phyloP scores from a whole-genome alignment of 768 basidiomycete genomes.

The Rhizopogon roseolus region DNA sequence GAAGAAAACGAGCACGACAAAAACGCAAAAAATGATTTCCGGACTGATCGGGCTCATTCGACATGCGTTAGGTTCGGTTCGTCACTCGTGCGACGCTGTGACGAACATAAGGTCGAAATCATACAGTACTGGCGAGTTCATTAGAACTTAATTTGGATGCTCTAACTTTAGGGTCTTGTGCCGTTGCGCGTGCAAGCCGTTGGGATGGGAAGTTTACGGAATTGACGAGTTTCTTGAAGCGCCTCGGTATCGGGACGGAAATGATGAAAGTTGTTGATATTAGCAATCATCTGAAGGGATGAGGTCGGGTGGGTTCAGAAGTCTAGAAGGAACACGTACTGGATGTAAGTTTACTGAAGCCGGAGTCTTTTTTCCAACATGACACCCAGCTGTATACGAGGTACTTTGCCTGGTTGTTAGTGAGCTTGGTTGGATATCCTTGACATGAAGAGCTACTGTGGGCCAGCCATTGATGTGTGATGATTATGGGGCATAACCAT shows the following conservation, averaged over 20 bases:
- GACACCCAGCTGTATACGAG: slow-evolving; percentile 67
- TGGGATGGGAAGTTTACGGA: slow-evolving; percentile 87
- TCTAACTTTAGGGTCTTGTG: slow-evolving; percentile 82
- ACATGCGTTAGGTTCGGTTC: too few relatives aligned
- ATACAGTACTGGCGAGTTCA: too few relatives aligned
- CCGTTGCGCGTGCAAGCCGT: slow-evolving; percentile 42
- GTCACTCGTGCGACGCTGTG: too few relatives aligned
- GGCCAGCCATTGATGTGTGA: too few relatives aligned
- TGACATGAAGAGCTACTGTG: slow-evolving; percentile 3
- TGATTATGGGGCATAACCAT: too few relatives aligned
- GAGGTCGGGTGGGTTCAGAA: not conserved
- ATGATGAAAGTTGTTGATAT: slow-evolving; percentile 91
- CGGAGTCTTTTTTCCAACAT: slow-evolving; percentile 56
- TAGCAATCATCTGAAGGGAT: slow-evolving; percentile 54
- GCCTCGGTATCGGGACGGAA: slow-evolving; percentile 83
- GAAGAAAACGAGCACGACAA: too few relatives aligned
- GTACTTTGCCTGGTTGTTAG: slow-evolving; percentile 42
- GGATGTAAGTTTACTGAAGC: slow-evolving; percentile 33
- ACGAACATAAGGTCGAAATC: too few relatives aligned
- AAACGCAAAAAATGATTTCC: too few relatives aligned
- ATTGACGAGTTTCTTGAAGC: slow-evolving; percentile 82
- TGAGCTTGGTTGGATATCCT: not conserved
- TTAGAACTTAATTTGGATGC: not conserved
- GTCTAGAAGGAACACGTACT: slow-evolving; percentile 7
- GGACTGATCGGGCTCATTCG: too few relatives aligned